Base-by-base conservation (phyloP, 169 alveolate species). In the Plasmodium coatneyi region DNA sequence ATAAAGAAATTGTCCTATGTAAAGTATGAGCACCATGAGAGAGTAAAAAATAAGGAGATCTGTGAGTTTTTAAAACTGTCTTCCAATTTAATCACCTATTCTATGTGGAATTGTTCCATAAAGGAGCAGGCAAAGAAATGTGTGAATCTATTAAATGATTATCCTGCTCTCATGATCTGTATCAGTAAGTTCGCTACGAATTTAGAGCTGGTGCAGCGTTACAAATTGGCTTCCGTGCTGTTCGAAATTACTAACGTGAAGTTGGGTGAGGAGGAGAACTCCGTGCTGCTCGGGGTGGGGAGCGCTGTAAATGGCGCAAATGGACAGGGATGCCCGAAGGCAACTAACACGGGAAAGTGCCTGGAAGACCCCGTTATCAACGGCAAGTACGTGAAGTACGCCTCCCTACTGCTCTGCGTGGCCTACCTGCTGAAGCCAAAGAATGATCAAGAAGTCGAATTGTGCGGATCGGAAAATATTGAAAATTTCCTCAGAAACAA, bases 131-230 rank as follows among this genome's bases (percentile, higher is more conserved):
- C 94, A 70, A 89, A 79, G 28, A 72, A 52, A 22, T 89, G 87
- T 39, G 71, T 89, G 2, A 78, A 89, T 32, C 25, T 89, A 9
- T 32, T 89, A 89, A 89, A 80, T 89, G 94, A 89, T 79, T 89
- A 79, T 25, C 94, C 94, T n/a, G 94, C 71, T 19, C 32, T 89
- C 1, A 89, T 89, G 94, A 89, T 89, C 1, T 89, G 94, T 25
- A 70, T 80, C 10, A 79, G 94, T 80, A 89, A 70, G 25, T 89
- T 89, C 71, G 28, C 83, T 5, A 80, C 87, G 5, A 80, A 78
- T 66, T 7, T 60, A 5, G 82, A 89, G 39, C 6, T 89, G 22
- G 52, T 70, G 7, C 83, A 89, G 28, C 66, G 94, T 5, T 89
- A 89, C 71, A 89, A 89, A 19, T 66, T 89, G 36, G 39, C 91